Evolutionary conservation across 73 alveolate species (phyloP).

Genomic region (Breviolum minutum): DNA sequence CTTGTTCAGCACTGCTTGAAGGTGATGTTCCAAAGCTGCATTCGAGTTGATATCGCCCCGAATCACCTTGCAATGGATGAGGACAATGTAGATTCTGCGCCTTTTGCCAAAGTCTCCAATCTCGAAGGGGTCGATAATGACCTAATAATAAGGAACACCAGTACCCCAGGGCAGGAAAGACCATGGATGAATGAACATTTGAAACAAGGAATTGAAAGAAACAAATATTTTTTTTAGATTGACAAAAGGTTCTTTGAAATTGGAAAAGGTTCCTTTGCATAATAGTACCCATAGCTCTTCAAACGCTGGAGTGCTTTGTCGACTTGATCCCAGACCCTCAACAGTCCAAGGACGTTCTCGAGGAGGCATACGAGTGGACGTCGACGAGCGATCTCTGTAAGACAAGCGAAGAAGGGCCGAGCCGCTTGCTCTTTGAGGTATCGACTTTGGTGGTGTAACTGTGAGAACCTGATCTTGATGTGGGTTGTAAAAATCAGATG

Average conservation of each 20-base stretch:
- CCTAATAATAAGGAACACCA: neutral
- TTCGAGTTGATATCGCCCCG: neutral
- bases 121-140: neutral
- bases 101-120: neutral
- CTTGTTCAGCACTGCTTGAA: too few species aligned
- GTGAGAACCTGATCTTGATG: neutral
- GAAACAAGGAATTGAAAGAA: too few species aligned
- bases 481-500: too few species aligned
- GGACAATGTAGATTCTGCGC: neutral
- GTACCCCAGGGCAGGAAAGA: too few species aligned
- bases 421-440: neutral
- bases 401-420: constrained; percentile 26
- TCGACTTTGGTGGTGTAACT: neutral
- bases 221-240: too few species aligned
- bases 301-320: neutral
- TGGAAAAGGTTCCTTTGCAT: neutral
- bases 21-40: neutral
- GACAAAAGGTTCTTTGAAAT: too few species aligned
- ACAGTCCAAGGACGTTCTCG: neutral
- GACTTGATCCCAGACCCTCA: neutral
- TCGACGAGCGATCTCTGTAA: neutral
- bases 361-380: neutral
- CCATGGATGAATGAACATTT: too few species aligned
- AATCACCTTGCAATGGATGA: neutral
- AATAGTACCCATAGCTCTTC: neutral